phyloP scores from a whole-genome alignment of 805 yeast genomes.

The Teunomyces kruisii region DNA sequence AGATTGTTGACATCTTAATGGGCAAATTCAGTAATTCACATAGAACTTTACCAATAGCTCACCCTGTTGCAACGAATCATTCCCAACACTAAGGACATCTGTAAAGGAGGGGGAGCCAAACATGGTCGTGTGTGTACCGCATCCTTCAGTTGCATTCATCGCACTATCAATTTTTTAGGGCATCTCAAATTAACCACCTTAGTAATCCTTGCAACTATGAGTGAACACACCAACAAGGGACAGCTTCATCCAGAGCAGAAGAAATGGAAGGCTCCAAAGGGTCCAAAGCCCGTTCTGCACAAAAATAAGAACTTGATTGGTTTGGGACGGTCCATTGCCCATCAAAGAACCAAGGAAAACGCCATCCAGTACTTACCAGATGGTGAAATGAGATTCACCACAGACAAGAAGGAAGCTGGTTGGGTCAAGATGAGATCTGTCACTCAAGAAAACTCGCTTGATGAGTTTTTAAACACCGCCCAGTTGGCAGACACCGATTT shows the following conservation, averaged over 20 bases:
- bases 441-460: slow-evolving; percentile 90
- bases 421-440: slow-evolving; percentile 93
- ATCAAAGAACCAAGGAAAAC: slow-evolving; percentile 69
- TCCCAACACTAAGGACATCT: no score
- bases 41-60: no score
- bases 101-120: no score
- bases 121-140: neutral
- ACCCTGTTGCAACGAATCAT: no score
- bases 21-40: no score
- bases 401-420: slow-evolving; percentile 77
- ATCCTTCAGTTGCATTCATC: neutral
- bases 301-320: slow-evolving; percentile 84
- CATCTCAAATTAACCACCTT: slow-evolving; percentile 1
- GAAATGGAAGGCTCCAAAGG: slow-evolving; percentile 87
- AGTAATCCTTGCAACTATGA: slow-evolving; percentile 11
- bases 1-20: no score
- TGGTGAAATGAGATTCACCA: slow-evolving; percentile 87
- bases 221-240: slow-evolving; percentile 33
- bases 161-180: neutral
- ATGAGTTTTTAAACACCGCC: slow-evolving; percentile 93
- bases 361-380: slow-evolving; percentile 72
- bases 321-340: slow-evolving; percentile 78
- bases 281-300: slow-evolving; percentile 86
- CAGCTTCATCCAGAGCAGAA: slow-evolving; percentile 49
- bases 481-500: slow-evolving; percentile 95